Conservation (phyloP, 2,329 filamentous ascomycete species). For the Colletotrichum filicis region DNA sequence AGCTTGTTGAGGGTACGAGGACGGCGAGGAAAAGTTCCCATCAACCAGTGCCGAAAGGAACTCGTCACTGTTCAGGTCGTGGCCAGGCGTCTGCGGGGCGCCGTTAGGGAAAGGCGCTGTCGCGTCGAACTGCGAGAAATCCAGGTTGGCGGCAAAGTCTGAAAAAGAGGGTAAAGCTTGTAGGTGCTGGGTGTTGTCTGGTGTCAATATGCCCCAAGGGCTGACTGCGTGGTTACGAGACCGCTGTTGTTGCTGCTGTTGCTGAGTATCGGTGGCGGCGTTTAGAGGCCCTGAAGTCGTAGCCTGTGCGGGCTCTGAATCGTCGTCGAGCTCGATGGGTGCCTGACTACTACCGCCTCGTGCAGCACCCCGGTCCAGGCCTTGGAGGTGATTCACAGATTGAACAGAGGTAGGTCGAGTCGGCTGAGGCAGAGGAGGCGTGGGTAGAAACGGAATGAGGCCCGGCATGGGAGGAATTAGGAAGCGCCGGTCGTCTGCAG, state of each 20-base stretch:
- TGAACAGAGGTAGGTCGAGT: conserved; percentile 11
- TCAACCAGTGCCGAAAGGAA: conserved; percentile 42
- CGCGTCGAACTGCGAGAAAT: conserved; percentile 11
- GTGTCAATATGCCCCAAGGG: not conserved
- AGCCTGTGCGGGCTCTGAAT: conserved; percentile 11
- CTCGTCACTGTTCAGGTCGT: conserved; percentile 33
- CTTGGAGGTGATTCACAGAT: conserved; percentile 6
- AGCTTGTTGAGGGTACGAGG: conserved; percentile 46
- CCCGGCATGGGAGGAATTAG: conserved; percentile 29
- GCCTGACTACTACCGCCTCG: conserved; percentile 28
- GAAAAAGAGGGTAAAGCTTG: conserved; percentile 26
- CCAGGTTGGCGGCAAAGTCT: conserved; percentile 26
- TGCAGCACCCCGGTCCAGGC: not conserved
- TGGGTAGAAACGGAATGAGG: conserved; percentile 26
- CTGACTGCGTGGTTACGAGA: not conserved
- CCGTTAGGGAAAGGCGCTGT: conserved; percentile 1
- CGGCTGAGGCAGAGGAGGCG: conserved; percentile 24
- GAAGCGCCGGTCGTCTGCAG: conserved; percentile 18
- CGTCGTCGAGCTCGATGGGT: conserved; percentile 30
- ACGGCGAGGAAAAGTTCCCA: conserved; percentile 49
- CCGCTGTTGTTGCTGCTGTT: not conserved
- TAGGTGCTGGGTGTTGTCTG: not conserved
- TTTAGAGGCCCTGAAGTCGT: conserved; percentile 1
- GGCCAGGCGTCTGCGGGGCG: conserved; percentile 35
- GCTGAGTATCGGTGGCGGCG: conserved; percentile 11